Evolutionary conservation across 768 basidiomycete genomes (phyloP).

Genomic region (Amanita jacksonii): DNA sequence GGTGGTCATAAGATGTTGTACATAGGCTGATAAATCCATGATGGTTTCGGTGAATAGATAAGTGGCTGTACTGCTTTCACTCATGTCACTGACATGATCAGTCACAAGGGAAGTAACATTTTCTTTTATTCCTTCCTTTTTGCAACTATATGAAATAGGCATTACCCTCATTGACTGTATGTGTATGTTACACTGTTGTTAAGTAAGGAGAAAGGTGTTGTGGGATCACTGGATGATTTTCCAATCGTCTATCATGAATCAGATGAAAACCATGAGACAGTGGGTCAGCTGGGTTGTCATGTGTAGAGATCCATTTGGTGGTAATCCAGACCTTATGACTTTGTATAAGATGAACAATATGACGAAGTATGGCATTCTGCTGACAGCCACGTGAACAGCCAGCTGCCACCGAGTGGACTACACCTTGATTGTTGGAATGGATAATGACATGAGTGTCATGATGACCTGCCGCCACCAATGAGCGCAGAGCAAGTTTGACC

Average conservation of each 20-base stretch:
- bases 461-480: slow-evolving; percentile 15
- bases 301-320: slow-evolving; percentile 18
- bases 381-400: slow-evolving; percentile 18
- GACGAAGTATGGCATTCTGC: slow-evolving; percentile 20
- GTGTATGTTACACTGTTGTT: background rate
- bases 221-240: background rate
- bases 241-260: background rate
- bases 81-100: too few species aligned
- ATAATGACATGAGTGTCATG: slow-evolving; percentile 19
- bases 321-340: slow-evolving; percentile 19
- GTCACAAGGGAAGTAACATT: too few species aligned
- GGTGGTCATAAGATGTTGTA: background rate
- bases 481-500: slow-evolving; percentile 23
- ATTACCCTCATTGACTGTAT: too few species aligned
- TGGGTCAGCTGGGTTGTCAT: slow-evolving; percentile 14
- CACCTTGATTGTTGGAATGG: slow-evolving; percentile 27
- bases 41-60: too few species aligned
- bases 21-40: background rate
- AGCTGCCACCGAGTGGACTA: slow-evolving; percentile 17
- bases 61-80: too few species aligned
- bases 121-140: too few species aligned
- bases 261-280: slow-evolving; percentile 15
- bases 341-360: slow-evolving; percentile 17
- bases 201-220: background rate
- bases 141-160: too few species aligned